Percentiles rank a stretch among this genome's conserved stretches.
These are phyloP conservation scores for Alternaria solani DNA, from an alignment of 2,329 filamentous ascomycete species.

Conservation along the genomic window DNA sequence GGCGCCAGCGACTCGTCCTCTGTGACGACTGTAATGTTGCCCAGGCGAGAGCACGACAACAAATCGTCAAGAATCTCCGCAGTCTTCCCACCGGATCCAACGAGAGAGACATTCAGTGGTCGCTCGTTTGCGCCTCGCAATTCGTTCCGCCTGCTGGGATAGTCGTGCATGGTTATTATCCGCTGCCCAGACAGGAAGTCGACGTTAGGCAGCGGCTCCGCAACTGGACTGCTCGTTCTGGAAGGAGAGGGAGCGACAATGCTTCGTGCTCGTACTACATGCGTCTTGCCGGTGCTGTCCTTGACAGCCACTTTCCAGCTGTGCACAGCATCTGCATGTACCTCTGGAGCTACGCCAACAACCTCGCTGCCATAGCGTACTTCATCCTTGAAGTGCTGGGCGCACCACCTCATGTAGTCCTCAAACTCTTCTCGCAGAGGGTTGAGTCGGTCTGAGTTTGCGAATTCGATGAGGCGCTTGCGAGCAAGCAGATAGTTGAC, in stretches of 20 bases:
- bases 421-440: slow-evolving; percentile 50
- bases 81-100: slow-evolving; percentile 40
- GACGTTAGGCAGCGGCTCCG: slow-evolving; percentile 32
- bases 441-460: slow-evolving; percentile 49
- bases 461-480: slow-evolving; percentile 45
- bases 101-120: slow-evolving; percentile 40
- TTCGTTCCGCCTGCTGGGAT: slow-evolving; percentile 41
- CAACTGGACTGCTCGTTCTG: slow-evolving; percentile 18
- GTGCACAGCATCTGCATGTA: slow-evolving; percentile 24
- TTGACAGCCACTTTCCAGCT: slow-evolving; percentile 42
- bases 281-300: slow-evolving; percentile 34
- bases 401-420: slow-evolving; percentile 50
- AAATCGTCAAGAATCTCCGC: slow-evolving; percentile 47
- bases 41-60: slow-evolving; percentile 42
- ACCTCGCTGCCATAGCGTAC: slow-evolving; percentile 45
- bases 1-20: slow-evolving; percentile 44
- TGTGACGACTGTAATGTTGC: slow-evolving; percentile 47
- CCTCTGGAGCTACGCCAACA: slow-evolving; percentile 39
- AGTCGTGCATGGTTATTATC: slow-evolving; percentile 45
- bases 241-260: slow-evolving; percentile 40
- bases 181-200: slow-evolving; percentile 46
- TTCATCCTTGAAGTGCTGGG: slow-evolving; percentile 43
- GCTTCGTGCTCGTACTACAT: slow-evolving; percentile 36
- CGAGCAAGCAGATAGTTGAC: slow-evolving; percentile 44
- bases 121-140: slow-evolving; percentile 39